Conservation (phyloP, 768 basidiomycete genomes). For the Dioszegia aurantiaca region DNA sequence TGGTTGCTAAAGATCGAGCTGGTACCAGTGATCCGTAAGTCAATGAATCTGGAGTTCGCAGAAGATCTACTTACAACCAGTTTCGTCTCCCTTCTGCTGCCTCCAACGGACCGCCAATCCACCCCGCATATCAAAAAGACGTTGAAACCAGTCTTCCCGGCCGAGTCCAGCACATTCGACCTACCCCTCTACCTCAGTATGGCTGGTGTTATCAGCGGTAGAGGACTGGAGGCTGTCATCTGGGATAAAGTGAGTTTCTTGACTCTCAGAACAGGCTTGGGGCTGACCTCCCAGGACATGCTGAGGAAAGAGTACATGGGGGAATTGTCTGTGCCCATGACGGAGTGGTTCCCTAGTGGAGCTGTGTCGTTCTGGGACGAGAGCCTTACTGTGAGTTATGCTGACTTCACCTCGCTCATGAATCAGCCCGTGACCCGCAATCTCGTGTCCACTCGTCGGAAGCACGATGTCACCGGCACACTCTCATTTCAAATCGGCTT, state of each 20-base stretch:
- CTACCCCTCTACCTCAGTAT: constrained; percentile 78
- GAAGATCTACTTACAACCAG: constrained; percentile 12
- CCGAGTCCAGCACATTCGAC: constrained; percentile 80
- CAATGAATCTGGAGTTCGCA: background rate
- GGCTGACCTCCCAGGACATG: constrained; percentile 56
- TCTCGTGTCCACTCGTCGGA: constrained; percentile 58
- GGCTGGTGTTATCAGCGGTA: constrained; percentile 53
- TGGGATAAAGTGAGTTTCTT: constrained; percentile 72
- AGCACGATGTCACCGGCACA: constrained; percentile 58
- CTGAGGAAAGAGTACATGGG: constrained; percentile 90
- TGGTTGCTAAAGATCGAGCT: constrained; percentile 48
- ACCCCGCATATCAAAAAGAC: constrained; percentile 75
- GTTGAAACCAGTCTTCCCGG: constrained; percentile 63
- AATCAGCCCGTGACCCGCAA: constrained; percentile 57
- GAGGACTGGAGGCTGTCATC: constrained; percentile 70
- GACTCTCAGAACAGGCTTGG: background rate
- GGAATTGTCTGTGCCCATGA: constrained; percentile 72
- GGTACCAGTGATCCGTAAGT: constrained; percentile 52
- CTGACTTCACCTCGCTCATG: constrained; percentile 2
- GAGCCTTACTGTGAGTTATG: constrained; percentile 63
- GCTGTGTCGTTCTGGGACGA: constrained; percentile 58
- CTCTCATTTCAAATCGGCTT: constrained; percentile 66
- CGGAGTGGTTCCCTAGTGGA: constrained; percentile 70
- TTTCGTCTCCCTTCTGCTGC: constrained; percentile 62
- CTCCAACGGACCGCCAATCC: constrained; percentile 64